Percentiles rank a stretch among this genome's conserved stretches.
These are phyloP conservation scores for Solanum tarijense DNA, from an alignment of 257 asterid genomes.

Conservation along the genomic window DNA sequence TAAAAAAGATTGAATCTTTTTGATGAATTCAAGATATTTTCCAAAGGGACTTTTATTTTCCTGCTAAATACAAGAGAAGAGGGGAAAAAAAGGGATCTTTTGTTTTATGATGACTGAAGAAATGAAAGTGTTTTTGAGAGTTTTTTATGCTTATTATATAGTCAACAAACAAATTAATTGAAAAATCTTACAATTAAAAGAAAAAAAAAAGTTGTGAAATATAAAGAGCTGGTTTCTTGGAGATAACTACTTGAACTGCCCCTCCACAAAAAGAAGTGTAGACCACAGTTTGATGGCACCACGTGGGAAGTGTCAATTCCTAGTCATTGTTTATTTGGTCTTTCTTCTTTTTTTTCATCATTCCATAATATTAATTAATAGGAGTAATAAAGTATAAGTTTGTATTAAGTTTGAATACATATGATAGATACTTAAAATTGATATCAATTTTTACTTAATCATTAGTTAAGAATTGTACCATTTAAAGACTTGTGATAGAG, in stretches of 20 bases:
- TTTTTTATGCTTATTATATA: background rate
- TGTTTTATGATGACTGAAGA: background rate
- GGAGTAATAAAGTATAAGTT: background rate
- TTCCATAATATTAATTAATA: too few relatives aligned
- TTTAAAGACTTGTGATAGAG: background rate
- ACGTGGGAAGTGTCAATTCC: background rate
- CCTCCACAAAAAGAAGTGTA: background rate
- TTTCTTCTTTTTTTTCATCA: too few relatives aligned
- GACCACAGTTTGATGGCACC: background rate
- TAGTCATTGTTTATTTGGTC: background rate
- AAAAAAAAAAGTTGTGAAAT: background rate
- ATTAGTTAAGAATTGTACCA: too few relatives aligned
- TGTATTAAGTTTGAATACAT: fast-evolving
- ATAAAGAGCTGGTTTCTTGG: background rate
- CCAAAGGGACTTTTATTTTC: background rate
- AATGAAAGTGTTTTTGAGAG: background rate
- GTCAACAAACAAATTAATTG: background rate
- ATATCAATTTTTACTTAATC: background rate
- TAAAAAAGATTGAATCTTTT: background rate
- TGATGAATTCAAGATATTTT: background rate
- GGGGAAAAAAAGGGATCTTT: background rate
- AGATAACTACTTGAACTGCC: background rate
- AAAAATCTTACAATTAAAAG: background rate
- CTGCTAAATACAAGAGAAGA: background rate
- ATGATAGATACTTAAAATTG: background rate